These are phyloP conservation scores for Shiraia sp. DNA, from an alignment of 2,329 filamentous ascomycete genomes.

Conservation along the genomic window DNA sequence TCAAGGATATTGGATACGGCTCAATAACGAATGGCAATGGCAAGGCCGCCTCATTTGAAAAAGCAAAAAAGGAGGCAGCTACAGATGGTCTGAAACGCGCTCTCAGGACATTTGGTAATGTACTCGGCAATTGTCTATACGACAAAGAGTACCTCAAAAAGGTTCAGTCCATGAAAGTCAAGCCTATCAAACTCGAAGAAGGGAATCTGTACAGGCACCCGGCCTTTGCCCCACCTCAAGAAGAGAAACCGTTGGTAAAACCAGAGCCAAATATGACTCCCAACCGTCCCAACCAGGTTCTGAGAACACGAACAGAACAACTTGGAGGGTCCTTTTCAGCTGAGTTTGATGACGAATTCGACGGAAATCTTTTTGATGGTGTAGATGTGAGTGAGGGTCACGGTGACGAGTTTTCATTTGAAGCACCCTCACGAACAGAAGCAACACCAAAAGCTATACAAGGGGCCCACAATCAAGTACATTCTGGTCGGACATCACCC, in stretches of 20 bases:
- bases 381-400: conserved; percentile 66
- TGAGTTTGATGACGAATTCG: conserved; percentile 60
- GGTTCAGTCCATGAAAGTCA: conserved; percentile 85
- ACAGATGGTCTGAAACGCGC: conserved; percentile 92
- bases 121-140: conserved; percentile 97
- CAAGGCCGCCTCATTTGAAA: conserved; percentile 95
- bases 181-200: conserved; percentile 76
- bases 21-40: conserved; percentile 95
- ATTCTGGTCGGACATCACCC: conserved; percentile 27
- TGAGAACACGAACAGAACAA: conserved; percentile 37
- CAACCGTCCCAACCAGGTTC: conserved; percentile 23
- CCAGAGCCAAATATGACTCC: conserved; percentile 30
- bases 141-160: conserved; percentile 91
- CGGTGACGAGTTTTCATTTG: conserved; percentile 51
- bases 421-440: conserved; percentile 19
- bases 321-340: conserved; percentile 40
- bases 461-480: conserved; percentile 15
- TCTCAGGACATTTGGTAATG: conserved; percentile 89
- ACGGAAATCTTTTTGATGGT: conserved; percentile 60
- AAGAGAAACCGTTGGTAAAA: conserved; percentile 35
- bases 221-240: conserved; percentile 62
- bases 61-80: conserved; percentile 97
- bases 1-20: conserved; percentile 86
- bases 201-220: conserved; percentile 80
- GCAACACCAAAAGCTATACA: conserved; percentile 14